Base-by-base conservation (phyloP, 768 basidiomycete genomes). In the Tylopilus rubrobrunneus region DNA sequence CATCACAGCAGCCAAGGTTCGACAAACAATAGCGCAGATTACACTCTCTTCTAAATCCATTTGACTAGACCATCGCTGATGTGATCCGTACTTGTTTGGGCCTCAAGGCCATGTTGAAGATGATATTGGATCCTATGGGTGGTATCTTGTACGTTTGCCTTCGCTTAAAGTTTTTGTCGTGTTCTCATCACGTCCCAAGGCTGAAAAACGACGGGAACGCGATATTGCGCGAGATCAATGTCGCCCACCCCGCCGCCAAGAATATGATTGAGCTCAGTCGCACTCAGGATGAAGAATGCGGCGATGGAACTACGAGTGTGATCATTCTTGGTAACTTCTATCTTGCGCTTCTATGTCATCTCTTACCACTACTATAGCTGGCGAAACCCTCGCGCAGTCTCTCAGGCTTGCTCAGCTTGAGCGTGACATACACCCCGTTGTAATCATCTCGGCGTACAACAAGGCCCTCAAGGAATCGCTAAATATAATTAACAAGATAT, bases 121-220 rank as follows among this genome's bases (percentile, higher is more conserved):
- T 99, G 97, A 97, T 98, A 62, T 74, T 98, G 42, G 96, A 98
- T 75, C 95, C 95, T 1, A 98, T 99, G 97, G 97, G 97, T 49
- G 97, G 97, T 50, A 98, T 99, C 62, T 67, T 98, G 96, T 96
- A 53, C 50, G 85, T 77, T 31, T 45, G 37, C 40, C 49, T 1
- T 40, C 29, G 41, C 25, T 15, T 1, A 2, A 23, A 10, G 14
- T 23, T 25, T 1, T 21, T n/a, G 44, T 40, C 45, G 23, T 39
- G 27, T 31, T 29, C 48, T n/a, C 31, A 25, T 60, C 15, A 50
- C 33, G 12, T 36, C 17, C 34, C 27, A 6, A 97, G 95, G 57
- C 76, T 98, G 19, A 98, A 97, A 2, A 98, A 98, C 70, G 96
- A 99, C 65, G 96, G 97, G n/a, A 98, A 99, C 64, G 95, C 97